phyloP scores from a whole-genome alignment of 441 rosid species.

The Erodium texanum region DNA sequence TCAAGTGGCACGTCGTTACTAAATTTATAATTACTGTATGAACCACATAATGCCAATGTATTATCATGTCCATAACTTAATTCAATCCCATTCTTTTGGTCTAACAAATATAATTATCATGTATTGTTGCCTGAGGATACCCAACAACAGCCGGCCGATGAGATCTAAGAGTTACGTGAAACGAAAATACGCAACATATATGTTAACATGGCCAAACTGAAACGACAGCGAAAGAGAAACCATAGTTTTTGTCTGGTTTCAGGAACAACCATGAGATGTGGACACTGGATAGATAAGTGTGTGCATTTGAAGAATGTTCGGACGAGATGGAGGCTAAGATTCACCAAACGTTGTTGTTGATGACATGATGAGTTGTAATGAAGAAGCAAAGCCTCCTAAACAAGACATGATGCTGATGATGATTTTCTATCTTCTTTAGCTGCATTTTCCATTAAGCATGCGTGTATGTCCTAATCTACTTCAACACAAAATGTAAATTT shows the following conservation, averaged over 20 bases:
- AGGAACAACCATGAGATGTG: slow-evolving; percentile 1
- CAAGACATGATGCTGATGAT: slow-evolving; percentile 31
- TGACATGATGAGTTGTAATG: slow-evolving; percentile 19
- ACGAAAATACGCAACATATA: slow-evolving; percentile 1
- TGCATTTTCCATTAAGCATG: not conserved
- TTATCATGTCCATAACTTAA: slow-evolving; percentile 7
- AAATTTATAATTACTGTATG: slow-evolving; percentile 8
- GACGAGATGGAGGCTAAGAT: not conserved
- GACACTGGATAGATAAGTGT: slow-evolving; percentile 1
- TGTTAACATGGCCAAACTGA: slow-evolving; percentile 20
- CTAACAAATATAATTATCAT: slow-evolving; percentile 3
- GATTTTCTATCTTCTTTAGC: not conserved
- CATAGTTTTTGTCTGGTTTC: not conserved
- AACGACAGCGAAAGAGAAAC: slow-evolving; percentile 28
- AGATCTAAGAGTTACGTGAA: not conserved
- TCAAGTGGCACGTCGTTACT: slow-evolving; percentile 18
- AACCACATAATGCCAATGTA: not conserved
- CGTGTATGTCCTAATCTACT: not conserved
- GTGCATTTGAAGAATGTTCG: slow-evolving; percentile 5
- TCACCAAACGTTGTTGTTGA: slow-evolving; percentile 27
- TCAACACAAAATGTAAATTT: slow-evolving; percentile 17
- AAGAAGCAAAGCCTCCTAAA: slow-evolving; percentile 32
- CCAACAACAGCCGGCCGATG: slow-evolving; percentile 13
- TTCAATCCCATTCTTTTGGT: slow-evolving; percentile 14
- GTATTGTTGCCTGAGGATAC: slow-evolving; percentile 8